phyloP scores from a whole-genome alignment of 192 early-diverging fungal species.

The Backusella psychrophila region DNA sequence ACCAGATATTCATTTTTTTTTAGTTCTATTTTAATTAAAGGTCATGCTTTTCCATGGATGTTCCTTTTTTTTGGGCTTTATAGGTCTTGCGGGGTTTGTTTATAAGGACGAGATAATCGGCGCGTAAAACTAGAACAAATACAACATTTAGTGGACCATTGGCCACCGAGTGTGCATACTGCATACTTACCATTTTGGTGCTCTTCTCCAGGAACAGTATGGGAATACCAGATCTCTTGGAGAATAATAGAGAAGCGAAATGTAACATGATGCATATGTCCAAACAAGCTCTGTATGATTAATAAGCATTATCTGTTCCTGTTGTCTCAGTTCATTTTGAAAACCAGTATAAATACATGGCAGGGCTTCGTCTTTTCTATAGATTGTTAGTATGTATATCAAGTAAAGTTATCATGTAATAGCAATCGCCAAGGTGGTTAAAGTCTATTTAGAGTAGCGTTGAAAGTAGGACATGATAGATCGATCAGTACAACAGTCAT shows the following conservation, averaged over 20 bases:
- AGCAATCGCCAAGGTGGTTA: neutral
- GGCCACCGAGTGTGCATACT: neutral
- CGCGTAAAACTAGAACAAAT: neutral
- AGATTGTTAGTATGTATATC: too few relatives aligned
- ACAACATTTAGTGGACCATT: neutral
- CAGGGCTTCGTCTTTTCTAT: neutral
- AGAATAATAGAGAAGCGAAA: neutral
- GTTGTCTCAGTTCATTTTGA: constrained; percentile 2
- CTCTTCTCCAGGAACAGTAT: neutral
- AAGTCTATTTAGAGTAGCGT: neutral
- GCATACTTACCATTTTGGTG: neutral
- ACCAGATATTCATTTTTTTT: neutral
- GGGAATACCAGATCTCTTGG: neutral
- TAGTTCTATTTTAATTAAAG: neutral
- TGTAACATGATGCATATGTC: neutral
- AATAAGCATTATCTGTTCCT: neutral
- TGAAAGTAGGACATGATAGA: neutral
- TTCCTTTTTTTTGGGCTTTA: neutral
- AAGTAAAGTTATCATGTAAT: too few relatives aligned
- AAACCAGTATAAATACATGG: neutral
- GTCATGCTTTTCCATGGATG: neutral
- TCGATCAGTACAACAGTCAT: neutral
- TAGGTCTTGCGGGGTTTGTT: neutral
- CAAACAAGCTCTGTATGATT: neutral
- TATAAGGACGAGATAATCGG: neutral